phyloP scores from a whole-genome alignment of 306 rosid species.

The Adenanthera pavonina region DNA sequence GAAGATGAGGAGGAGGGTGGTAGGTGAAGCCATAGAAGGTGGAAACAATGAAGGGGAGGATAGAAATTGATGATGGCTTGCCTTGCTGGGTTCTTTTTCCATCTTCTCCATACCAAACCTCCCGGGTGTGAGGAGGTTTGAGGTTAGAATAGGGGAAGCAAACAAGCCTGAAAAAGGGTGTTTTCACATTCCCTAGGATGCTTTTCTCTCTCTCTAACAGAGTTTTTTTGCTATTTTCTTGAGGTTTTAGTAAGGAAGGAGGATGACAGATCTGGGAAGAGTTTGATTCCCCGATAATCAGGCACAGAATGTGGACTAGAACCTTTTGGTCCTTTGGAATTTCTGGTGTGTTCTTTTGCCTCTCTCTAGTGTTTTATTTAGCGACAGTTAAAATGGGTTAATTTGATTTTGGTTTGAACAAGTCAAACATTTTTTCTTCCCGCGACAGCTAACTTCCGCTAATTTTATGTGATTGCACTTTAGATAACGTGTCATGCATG shows the following conservation, averaged over 20 bases:
- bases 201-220: conserved; percentile 18
- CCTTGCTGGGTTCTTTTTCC: conserved; percentile 32
- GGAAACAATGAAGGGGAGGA: conserved; percentile 51
- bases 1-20: conserved; percentile 57
- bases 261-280: conserved; percentile 11
- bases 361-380: conserved; percentile 31
- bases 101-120: conserved; percentile 65
- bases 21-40: conserved; percentile 50
- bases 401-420: conserved; percentile 41
- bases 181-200: conserved; percentile 39
- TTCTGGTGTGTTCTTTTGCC: conserved; percentile 20
- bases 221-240: not conserved
- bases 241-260: conserved; percentile 16
- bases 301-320: conserved; percentile 38
- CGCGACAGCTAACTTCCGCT: not conserved
- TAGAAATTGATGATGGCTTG: conserved; percentile 36
- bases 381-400: conserved; percentile 21
- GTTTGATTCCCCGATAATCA: conserved; percentile 36
- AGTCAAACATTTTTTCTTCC: conserved; percentile 37
- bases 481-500: conserved; percentile 38
- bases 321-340: not conserved
- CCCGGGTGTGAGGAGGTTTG: conserved; percentile 65
- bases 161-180: conserved; percentile 37
- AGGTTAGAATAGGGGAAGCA: conserved; percentile 40
- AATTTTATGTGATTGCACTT: conserved; percentile 29